Conservation (phyloP, 1,139 yeast genomes). For the Suhomyces coccinellae region DNA sequence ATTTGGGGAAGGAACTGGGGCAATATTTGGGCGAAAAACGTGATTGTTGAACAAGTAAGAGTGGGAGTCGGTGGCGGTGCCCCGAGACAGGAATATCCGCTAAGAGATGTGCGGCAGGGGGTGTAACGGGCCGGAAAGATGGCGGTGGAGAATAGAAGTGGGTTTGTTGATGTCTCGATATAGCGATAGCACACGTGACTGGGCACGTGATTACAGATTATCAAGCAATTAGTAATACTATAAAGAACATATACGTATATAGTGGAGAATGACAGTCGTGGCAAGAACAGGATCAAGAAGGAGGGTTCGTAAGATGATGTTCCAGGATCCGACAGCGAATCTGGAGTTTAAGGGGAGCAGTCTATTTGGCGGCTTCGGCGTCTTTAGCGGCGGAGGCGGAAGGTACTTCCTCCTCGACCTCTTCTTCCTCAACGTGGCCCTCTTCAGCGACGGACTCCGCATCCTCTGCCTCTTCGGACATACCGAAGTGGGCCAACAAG, state of each 20-base stretch:
- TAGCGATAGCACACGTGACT: neutral
- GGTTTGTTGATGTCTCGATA: conserved; percentile 3
- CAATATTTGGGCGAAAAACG: neutral
- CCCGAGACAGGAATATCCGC: neutral
- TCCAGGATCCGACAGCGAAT: neutral
- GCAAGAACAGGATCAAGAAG: conserved; percentile 7
- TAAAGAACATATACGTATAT: conserved; percentile 5
- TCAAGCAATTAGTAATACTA: conserved; percentile 11
- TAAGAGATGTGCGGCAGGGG: neutral
- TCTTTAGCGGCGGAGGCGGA: conserved; percentile 18
- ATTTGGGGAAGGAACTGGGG: neutral
- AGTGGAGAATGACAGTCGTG: conserved; percentile 11
- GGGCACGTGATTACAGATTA: neutral
- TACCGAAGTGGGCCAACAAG: conserved; percentile 51
- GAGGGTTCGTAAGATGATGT: neutral
- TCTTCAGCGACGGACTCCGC: conserved; percentile 20
- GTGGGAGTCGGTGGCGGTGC: neutral
- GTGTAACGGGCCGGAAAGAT: neutral
- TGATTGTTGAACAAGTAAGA: neutral
- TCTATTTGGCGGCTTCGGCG: conserved; percentile 19
- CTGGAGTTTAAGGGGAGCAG: neutral
- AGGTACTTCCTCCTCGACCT: conserved; percentile 22
- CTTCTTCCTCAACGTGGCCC: conserved; percentile 17
- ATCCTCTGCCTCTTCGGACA: conserved; percentile 28
- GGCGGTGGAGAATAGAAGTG: too few relatives aligned